phyloP scores from a whole-genome alignment of 495 filamentous ascomycete genomes.

The Neurospora discreta region DNA sequence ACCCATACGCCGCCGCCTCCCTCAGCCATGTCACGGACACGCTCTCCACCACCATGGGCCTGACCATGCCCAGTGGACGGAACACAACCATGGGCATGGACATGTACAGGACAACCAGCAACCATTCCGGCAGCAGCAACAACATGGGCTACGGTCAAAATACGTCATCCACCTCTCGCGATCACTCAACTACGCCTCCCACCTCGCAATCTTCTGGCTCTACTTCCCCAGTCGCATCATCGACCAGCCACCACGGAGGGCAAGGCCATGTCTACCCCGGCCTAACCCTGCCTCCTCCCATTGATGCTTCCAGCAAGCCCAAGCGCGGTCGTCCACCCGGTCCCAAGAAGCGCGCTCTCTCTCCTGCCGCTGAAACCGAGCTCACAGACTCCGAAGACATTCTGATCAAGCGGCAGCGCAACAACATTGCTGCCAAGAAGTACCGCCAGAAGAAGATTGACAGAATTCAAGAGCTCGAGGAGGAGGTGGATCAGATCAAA shows the following conservation, averaged over 20 bases:
- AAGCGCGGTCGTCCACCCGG: conserved; percentile 8
- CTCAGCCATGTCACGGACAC: not conserved
- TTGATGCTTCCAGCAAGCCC: not conserved
- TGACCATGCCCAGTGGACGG: not conserved
- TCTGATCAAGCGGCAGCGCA: conserved; percentile 47
- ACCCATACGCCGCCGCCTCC: not conserved
- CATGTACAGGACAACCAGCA: not conserved
- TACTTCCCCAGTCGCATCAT: too few relatives aligned
- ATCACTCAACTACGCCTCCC: not conserved
- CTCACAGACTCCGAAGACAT: conserved; percentile 9
- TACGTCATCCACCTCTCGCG: not conserved
- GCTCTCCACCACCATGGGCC: not conserved
- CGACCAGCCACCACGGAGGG: not conserved
- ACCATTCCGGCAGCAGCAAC: not conserved
- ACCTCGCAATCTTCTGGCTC: too few relatives aligned
- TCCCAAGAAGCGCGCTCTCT: not conserved
- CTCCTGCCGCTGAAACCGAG: not conserved
- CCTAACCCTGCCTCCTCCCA: not conserved
- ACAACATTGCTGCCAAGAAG: conserved; percentile 58
- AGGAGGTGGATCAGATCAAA: conserved; percentile 45
- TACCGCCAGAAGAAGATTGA: conserved; percentile 63
- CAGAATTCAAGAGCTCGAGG: conserved; percentile 51
- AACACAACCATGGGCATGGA: not conserved
- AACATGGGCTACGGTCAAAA: not conserved
- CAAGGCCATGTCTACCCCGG: not conserved